Evolutionary conservation across 352 stramenopile genomes (phyloP).

Genomic region (Pythium brassicae): DNA sequence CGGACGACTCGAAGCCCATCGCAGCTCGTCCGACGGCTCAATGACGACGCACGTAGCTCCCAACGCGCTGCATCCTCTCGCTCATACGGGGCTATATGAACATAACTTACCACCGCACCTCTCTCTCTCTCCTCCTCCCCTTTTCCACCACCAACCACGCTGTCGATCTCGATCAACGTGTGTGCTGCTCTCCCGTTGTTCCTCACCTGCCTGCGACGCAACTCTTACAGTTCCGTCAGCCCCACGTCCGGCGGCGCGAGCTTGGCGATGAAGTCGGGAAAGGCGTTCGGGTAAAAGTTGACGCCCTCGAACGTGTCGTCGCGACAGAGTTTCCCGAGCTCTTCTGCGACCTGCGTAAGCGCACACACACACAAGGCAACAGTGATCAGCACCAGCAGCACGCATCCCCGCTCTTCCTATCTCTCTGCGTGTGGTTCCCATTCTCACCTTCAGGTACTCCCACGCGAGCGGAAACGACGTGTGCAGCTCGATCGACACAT

Average conservation of each 20-base stretch:
- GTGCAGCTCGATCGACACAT: constrained; percentile 90
- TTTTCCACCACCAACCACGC: too few relatives aligned
- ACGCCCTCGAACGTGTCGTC: constrained; percentile 95
- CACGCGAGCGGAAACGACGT: constrained; percentile 93
- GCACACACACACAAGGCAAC: not conserved
- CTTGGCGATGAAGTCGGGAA: constrained; percentile 45
- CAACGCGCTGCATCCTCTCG: not conserved
- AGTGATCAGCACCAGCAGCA: not conserved
- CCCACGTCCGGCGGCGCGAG: not conserved
- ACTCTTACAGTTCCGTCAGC: constrained; percentile 10
- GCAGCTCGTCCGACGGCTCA: not conserved
- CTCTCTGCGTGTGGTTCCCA: too few relatives aligned
- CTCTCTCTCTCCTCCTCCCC: too few relatives aligned
- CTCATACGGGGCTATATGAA: not conserved
- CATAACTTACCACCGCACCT: constrained; percentile 10
- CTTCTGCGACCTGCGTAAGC: constrained; percentile 91
- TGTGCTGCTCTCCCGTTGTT: too few relatives aligned
- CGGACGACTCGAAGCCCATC: constrained; percentile 4
- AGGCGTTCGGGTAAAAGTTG: constrained; percentile 94
- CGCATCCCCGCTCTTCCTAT: not conserved
- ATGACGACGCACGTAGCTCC: not conserved
- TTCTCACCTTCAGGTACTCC: constrained; percentile 91
- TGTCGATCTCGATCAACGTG: not conserved
- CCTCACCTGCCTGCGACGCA: too few relatives aligned
- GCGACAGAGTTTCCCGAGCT: constrained; percentile 91